phyloP scores from a whole-genome alignment of 2,329 filamentous ascomycete genomes.

The Aspergillus tanneri region DNA sequence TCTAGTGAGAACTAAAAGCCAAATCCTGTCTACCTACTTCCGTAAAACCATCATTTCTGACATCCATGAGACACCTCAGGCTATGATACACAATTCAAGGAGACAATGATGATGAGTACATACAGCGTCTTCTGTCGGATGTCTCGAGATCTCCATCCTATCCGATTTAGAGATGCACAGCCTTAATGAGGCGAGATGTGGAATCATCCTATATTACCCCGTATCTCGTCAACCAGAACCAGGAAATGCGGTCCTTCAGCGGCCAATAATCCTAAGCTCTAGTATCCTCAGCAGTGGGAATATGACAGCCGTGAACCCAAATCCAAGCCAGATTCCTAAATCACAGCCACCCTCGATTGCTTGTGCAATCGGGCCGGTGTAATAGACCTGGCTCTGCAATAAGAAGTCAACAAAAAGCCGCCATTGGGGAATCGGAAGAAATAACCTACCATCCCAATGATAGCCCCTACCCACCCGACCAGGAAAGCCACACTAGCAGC shows the following conservation, averaged over 20 bases:
- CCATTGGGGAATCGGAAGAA: neutral
- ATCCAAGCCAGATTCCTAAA: slow-evolving; percentile 39
- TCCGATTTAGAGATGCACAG: neutral
- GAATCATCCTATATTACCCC: too few relatives aligned
- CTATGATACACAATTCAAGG: neutral
- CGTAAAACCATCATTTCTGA: neutral
- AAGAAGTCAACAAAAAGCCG: slow-evolving; percentile 4
- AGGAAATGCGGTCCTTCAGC: slow-evolving; percentile 18
- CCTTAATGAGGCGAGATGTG: too few relatives aligned
- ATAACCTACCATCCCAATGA: slow-evolving; percentile 40
- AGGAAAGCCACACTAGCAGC: slow-evolving; percentile 41
- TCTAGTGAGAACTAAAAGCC: too few relatives aligned
- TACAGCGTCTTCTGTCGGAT: neutral
- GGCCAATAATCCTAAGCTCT: slow-evolving; percentile 31
- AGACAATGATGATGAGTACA: neutral
- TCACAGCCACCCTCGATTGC: slow-evolving; percentile 35
- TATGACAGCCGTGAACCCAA: slow-evolving; percentile 34
- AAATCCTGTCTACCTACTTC: neutral
- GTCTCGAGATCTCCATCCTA: neutral
- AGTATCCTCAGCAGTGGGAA: slow-evolving; percentile 39
- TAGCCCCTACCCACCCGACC: slow-evolving; percentile 42
- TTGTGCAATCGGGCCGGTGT: slow-evolving; percentile 38
- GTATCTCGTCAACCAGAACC: neutral
- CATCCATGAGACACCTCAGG: neutral
- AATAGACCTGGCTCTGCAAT: slow-evolving; percentile 39